A percentile compares a stretch with the other conserved stretches of the same genome.
Evolutionary conservation across 495 filamentous ascomycete species (phyloP).

Genomic region (Emericellopsis terricola): DNA sequence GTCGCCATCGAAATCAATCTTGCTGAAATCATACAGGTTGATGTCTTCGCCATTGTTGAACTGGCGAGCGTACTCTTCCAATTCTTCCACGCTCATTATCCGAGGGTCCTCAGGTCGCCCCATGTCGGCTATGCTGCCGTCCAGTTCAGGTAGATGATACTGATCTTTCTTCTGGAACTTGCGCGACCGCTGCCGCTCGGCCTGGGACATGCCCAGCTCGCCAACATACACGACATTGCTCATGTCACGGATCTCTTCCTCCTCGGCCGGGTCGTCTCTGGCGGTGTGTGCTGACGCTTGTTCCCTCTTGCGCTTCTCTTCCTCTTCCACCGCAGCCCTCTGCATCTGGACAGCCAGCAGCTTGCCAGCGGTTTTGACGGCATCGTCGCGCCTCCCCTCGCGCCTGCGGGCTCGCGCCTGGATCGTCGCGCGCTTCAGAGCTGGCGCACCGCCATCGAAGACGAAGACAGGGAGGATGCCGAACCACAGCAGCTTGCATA

Average conservation of each 20-base stretch:
- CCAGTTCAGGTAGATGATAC: constrained; percentile 81
- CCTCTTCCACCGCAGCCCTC: constrained; percentile 68
- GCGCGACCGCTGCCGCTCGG: constrained; percentile 55
- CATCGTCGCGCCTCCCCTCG: constrained; percentile 87
- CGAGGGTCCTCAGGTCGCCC: constrained; percentile 80
- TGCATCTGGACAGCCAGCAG: constrained; percentile 87
- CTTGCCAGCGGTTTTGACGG: constrained; percentile 72
- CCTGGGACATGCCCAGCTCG: constrained; percentile 62
- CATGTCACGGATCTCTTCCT: constrained; percentile 43
- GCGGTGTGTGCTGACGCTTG: constrained; percentile 11
- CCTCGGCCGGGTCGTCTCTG: constrained; percentile 23
- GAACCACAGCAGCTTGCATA: constrained; percentile 91
- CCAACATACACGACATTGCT: constrained; percentile 69
- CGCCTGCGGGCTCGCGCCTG: constrained; percentile 56
- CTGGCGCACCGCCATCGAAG: constrained; percentile 88
- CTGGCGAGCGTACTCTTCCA: constrained; percentile 82
- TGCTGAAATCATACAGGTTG: constrained; percentile 94
- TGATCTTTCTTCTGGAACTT: constrained; percentile 80
- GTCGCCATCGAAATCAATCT: constrained; percentile 88
- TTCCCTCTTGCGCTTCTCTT: constrained; percentile 35
- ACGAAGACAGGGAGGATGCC: constrained; percentile 97
- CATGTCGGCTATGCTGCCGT: constrained; percentile 60
- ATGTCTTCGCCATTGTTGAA: constrained; percentile 90
- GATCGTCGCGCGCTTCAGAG: constrained; percentile 82
- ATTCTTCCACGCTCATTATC: constrained; percentile 83